Evolutionary conservation across 2,329 filamentous ascomycete genomes (phyloP).

Genomic region (Epichloe gansuensis): DNA sequence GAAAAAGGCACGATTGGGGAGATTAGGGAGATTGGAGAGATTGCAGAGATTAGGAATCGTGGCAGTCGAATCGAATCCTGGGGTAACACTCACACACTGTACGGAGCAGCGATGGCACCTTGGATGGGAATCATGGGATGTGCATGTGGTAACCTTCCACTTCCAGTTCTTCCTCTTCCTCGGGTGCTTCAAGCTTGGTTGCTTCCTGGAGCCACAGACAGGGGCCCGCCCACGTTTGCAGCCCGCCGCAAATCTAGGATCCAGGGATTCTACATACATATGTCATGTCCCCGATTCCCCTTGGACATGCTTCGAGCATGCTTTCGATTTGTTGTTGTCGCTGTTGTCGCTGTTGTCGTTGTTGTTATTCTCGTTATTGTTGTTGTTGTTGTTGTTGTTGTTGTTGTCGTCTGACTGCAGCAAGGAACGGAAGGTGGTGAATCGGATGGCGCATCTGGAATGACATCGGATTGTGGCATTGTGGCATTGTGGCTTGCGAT

Average conservation of each 20-base stretch:
- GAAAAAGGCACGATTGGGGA: not conserved
- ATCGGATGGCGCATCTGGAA: conserved; percentile 3
- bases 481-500: not conserved
- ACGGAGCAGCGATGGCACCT: no score
- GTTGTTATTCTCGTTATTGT: no score
- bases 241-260: not conserved
- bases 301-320: not conserved
- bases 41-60: not conserved
- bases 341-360: not conserved
- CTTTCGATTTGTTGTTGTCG: not conserved
- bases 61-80: not conserved
- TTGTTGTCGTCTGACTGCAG: not conserved
- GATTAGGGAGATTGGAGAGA: no score
- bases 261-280: no score
- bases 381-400: not conserved
- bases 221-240: not conserved
- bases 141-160: not conserved
- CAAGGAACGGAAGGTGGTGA: not conserved
- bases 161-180: no score
- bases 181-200: no score
- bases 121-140: no score
- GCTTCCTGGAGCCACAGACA: not conserved
- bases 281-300: no score
- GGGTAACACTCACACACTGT: not conserved
- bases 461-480: conserved; percentile 3